Percentiles rank a stretch among this genome's conserved stretches.
phyloP scores from a whole-genome alignment of 208 protist species.

The Ichthyophonus hoferi region DNA sequence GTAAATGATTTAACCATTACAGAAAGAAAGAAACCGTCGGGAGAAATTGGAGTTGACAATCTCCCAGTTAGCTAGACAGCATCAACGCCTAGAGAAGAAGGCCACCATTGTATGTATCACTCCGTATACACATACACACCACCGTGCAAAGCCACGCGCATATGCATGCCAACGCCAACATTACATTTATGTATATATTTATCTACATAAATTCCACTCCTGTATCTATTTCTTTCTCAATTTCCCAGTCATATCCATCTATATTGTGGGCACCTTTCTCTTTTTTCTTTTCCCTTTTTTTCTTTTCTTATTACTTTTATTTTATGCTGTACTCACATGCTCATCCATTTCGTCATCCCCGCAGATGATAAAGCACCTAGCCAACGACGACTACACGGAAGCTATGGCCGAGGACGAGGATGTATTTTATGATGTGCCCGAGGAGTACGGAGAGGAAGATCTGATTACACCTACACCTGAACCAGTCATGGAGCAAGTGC shows the following conservation, averaged over 20 bases:
- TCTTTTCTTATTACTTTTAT: too few species aligned
- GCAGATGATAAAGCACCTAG: background rate
- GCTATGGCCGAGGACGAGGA: background rate
- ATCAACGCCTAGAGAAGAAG: background rate
- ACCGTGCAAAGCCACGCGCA: background rate
- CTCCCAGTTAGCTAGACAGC: background rate
- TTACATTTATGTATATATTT: background rate
- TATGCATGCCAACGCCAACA: too few species aligned
- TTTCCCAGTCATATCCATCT: too few species aligned
- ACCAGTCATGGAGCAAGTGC: too few species aligned
- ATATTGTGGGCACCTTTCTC: too few species aligned
- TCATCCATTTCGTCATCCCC: too few species aligned
- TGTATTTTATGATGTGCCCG: constrained; percentile 8
- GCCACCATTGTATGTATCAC: background rate
- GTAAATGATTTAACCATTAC: too few species aligned
- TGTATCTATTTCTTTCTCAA: too few species aligned
- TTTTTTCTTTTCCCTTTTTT: too few species aligned
- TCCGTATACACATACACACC: background rate
- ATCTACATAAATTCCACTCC: too few species aligned
- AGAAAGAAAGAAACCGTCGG: constrained; percentile 5
- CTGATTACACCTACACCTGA: too few species aligned
- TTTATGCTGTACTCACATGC: too few species aligned
- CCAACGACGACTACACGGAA: background rate
- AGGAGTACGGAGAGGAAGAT: background rate
- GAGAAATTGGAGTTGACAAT: constrained; percentile 1